These are phyloP conservation scores for Saccharomyces uvarum DNA, from an alignment of 1,139 yeast species.

Conservation along the genomic window DNA sequence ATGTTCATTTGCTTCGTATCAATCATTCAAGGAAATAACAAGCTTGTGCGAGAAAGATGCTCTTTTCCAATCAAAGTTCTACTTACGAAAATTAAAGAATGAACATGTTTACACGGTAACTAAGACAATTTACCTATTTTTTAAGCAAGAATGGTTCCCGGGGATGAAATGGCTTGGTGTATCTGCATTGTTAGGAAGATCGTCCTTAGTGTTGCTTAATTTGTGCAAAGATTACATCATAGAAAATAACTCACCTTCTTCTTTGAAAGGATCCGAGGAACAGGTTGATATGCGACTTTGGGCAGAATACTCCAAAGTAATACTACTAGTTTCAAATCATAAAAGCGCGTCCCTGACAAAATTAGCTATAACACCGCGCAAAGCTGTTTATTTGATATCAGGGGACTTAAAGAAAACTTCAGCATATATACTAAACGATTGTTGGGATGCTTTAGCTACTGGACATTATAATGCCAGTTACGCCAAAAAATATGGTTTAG, in stretches of 20 bases:
- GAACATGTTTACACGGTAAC: conserved; percentile 33
- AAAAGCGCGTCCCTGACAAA: conserved; percentile 37
- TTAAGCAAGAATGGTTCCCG: conserved; percentile 58
- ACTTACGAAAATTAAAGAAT: conserved; percentile 26
- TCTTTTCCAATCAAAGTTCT: conserved; percentile 36
- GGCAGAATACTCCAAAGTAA: conserved; percentile 56
- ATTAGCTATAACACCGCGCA: conserved; percentile 62
- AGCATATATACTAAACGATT: conserved; percentile 47
- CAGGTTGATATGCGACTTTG: conserved; percentile 49
- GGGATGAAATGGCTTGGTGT: conserved; percentile 63
- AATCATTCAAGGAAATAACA: conserved; percentile 38
- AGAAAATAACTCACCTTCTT: conserved; percentile 43
- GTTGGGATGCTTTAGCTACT: conserved; percentile 66
- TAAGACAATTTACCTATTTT: conserved; percentile 50
- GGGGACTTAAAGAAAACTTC: conserved; percentile 58
- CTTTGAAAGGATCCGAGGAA: conserved; percentile 40
- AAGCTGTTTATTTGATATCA: conserved; percentile 59
- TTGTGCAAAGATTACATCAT: conserved; percentile 51
- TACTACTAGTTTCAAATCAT: conserved; percentile 39
- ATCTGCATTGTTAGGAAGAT: conserved; percentile 53
- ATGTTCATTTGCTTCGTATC: conserved; percentile 41
- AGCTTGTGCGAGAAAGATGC: conserved; percentile 33
- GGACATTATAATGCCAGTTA: conserved; percentile 6
- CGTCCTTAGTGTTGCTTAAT: conserved; percentile 51
- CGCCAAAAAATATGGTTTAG: conserved; percentile 48